Base-by-base conservation (phyloP, 192 early-diverging fungal genomes). In the Coemansia sp. region DNA sequence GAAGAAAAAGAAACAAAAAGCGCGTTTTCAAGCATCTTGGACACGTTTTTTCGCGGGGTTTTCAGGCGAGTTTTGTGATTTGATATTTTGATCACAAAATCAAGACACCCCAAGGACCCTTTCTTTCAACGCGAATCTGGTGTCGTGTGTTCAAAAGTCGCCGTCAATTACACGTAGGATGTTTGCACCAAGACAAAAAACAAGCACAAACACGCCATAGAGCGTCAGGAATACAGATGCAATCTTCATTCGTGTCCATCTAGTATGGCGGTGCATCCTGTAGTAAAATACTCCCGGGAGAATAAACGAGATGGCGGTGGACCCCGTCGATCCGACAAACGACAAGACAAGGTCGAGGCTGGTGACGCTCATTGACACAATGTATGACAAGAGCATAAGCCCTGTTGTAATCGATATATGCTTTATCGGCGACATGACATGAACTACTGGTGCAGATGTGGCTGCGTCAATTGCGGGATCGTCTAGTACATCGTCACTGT, bases 291-390 rank as follows among this genome's bases (percentile, higher is more conserved):
- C 40, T 4, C 94, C 93, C 0, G 97, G 97, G 19, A 99, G 78
- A 59, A 99, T 99, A 71, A 97, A 98, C 48, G 94, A 94, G 38
- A 99, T 94, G 30, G 88, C 89, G 0, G 95, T 98, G 2, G 93
- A 95, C 14, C 97, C 97, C 0, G 97, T 98, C 3, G 96, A 94
- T 28, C 97, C 97, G 0, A 99, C 97, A 62, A 98, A 84, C 0
- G 94, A 83, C 48, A 99, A 62, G 6, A 98, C 91, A 59, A 89
- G 82, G 48, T 92, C 89, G 36, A 99, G 74, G 61, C 92, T 85
- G 9, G 88, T 84, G 6, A 95, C 88, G 0, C 83, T 70, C 17
- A 93, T 89, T 17, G 94, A 89, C 38, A 91, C 79, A 9, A 87
- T 25, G 53, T 90, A 95, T 33, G 89, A 89, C 19, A 74, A 50